Conservation (phyloP, 352 stramenopile species). For the Phytophthora sansomeana region DNA sequence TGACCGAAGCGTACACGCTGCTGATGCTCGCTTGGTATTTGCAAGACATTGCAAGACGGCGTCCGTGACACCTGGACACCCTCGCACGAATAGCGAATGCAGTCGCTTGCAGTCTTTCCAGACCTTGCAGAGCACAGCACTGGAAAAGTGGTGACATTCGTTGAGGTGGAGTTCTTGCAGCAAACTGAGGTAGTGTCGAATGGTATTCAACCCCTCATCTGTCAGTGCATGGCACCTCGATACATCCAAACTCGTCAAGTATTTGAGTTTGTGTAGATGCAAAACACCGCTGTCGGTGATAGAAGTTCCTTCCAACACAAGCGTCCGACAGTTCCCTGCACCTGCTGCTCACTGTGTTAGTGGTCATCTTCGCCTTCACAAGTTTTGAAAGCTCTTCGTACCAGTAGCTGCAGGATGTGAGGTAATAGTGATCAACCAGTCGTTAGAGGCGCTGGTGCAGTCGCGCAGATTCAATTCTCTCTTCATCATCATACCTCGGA, state of each 20-base stretch:
- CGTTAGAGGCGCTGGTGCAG: constrained; percentile 35
- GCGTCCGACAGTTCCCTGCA: constrained; percentile 14
- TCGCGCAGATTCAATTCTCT: constrained; percentile 38
- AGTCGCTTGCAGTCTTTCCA: constrained; percentile 70
- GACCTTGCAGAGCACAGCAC: constrained; percentile 48
- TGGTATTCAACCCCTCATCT: constrained; percentile 53
- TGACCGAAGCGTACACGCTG: constrained; percentile 26
- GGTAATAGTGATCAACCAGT: constrained; percentile 43
- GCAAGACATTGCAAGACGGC: constrained; percentile 63
- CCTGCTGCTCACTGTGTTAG: neutral
- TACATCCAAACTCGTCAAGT: constrained; percentile 36
- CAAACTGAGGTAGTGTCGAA: constrained; percentile 54
- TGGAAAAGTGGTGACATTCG: constrained; percentile 72
- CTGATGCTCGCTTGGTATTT: constrained; percentile 47
- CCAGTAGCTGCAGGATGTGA: constrained; percentile 18
- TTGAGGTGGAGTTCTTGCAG: constrained; percentile 61
- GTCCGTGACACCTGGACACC: constrained; percentile 61
- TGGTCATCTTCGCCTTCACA: too few relatives aligned
- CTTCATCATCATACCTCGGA: constrained; percentile 29
- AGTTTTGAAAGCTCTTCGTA: too few relatives aligned
- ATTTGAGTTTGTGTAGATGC: constrained; percentile 38
- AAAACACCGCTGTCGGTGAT: constrained; percentile 40
- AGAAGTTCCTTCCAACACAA: constrained; percentile 39
- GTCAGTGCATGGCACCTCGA: constrained; percentile 61
- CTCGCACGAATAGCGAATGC: constrained; percentile 50